Percentiles rank a stretch among this genome's conserved stretches.
Evolutionary conservation across 805 yeast genomes (phyloP).

Genomic region (Diddensiella santjacobensis): DNA sequence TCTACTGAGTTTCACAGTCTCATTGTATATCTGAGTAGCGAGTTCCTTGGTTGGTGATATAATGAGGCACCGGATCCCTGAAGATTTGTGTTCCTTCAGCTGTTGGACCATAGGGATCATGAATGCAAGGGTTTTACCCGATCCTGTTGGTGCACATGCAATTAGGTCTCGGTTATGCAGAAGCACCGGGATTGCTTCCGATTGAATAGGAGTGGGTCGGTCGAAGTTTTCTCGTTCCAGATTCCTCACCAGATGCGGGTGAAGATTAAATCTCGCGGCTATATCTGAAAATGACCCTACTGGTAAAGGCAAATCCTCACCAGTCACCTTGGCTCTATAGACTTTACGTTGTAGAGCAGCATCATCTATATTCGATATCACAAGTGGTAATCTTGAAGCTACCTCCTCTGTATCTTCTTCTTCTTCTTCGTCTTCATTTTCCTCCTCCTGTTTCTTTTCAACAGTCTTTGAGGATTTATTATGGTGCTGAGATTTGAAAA

Average conservation of each 20-base stretch:
- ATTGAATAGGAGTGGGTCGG: slow-evolving; percentile 90
- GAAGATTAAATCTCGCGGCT: slow-evolving; percentile 60
- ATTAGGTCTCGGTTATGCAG: slow-evolving; percentile 69
- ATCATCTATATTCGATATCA: slow-evolving; percentile 51
- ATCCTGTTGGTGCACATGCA: slow-evolving; percentile 97
- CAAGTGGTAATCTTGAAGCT: slow-evolving; percentile 38
- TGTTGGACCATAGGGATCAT: slow-evolving; percentile 74
- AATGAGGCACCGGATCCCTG: slow-evolving; percentile 67
- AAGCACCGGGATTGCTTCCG: slow-evolving; percentile 79
- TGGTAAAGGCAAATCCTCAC: slow-evolving; percentile 86
- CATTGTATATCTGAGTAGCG: slow-evolving; percentile 77
- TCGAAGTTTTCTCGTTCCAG: slow-evolving; percentile 66
- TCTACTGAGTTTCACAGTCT: slow-evolving; percentile 52
- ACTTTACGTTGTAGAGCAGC: slow-evolving; percentile 59
- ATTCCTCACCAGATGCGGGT: slow-evolving; percentile 55
- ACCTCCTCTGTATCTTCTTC: slow-evolving; percentile 33
- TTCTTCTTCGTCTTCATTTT: slow-evolving; percentile 22
- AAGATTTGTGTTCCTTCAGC: slow-evolving; percentile 33
- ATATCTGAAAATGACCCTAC: slow-evolving; percentile 86
- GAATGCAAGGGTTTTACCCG: slow-evolving; percentile 94
- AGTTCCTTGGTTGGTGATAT: slow-evolving; percentile 94
- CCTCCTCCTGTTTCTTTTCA: neutral
- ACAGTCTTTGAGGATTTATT: neutral
- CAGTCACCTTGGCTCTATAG: slow-evolving; percentile 67
- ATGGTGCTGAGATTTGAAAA: slow-evolving; percentile 43